Evolutionary conservation across 2,329 filamentous ascomycete genomes (phyloP), one percentile per base, ranked within the genome.

Genomic region (Paraconiothyrium brasiliense): DNA sequence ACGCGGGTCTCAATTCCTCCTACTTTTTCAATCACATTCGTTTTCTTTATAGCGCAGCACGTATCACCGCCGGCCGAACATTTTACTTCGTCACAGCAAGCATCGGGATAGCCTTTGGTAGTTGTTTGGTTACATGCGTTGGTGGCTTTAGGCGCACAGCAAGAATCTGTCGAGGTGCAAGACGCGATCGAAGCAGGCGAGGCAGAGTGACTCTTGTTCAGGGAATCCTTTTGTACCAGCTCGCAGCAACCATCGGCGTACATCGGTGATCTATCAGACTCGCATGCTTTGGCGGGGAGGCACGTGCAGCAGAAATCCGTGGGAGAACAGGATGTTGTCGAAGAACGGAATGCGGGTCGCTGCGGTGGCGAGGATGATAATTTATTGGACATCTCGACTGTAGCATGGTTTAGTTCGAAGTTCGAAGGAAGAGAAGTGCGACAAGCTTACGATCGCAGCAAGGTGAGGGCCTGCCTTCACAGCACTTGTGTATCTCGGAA

Each of bases 211-310:
- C 20, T 48, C 48, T 14, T 57, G 27, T 47, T 8, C 9, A 24
- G 13, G 14, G 41, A 52, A 6, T 50, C 16, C 50, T 7, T 30
- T 20, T 34, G 49, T 16, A 14, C 44, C 20, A 49, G 48, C 30
- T 35, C 30, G 35, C 64, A 66, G 44, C 64, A 67, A 39, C 50
- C 58, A 54, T 41, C 62, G 43, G 2, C 59, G 50, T 7, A 55
- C 43, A 2, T 57, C 57, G 16, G 61, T 9, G 20, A 60, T 37
- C n/a, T 20, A 20, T 1, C 20, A 20, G 20, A 20, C 20, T 1
- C 20, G 20, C 20, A 20, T 20, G 20, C 20, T 20, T 20, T 20
- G 20, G 20, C 20, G 20, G 47, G 37, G 10, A 51, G 56, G 41
- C 64, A 67, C 37, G 62, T 62, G 44, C 62, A 61, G 10, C 60